Evolutionary conservation across 2,329 filamentous ascomycete species (phyloP).

Genomic region (Gnomoniopsis smithogilvyi): DNA sequence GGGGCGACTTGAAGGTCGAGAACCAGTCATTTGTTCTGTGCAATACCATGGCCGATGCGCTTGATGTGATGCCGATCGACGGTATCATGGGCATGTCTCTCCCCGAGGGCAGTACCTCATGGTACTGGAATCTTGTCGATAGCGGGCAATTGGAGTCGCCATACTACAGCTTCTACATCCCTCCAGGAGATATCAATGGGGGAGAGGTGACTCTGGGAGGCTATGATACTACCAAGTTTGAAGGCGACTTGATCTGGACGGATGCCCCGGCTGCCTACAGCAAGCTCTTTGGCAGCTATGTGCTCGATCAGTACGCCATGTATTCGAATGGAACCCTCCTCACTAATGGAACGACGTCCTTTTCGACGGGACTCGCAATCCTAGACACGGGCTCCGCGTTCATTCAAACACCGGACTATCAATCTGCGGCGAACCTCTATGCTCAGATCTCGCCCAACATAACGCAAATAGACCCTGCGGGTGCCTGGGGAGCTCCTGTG

Average conservation of each 20-base stretch:
- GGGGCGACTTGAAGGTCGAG: conserved; percentile 18
- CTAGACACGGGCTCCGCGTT: conserved; percentile 31
- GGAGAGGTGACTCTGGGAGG: conserved; percentile 32
- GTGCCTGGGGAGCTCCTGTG: conserved; percentile 33
- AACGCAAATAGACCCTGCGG: conserved; percentile 26
- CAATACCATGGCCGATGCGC: conserved; percentile 25
- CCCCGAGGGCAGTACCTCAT: conserved; percentile 11
- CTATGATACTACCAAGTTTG: conserved; percentile 27
- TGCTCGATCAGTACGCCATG: conserved; percentile 25
- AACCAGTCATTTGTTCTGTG: conserved; percentile 30
- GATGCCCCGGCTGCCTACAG: conserved; percentile 22
- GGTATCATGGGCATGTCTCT: conserved; percentile 30
- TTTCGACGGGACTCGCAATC: conserved; percentile 21
- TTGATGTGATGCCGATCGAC: conserved; percentile 27
- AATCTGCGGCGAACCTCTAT: conserved; percentile 28
- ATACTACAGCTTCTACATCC: conserved; percentile 28
- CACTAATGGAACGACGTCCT: conserved; percentile 12
- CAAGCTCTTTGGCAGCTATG: conserved; percentile 20
- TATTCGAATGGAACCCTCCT: conserved; percentile 23
- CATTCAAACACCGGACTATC: conserved; percentile 28
- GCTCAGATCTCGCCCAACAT: conserved; percentile 28
- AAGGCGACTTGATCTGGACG: conserved; percentile 25
- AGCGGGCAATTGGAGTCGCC: conserved; percentile 24
- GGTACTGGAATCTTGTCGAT: conserved; percentile 28
- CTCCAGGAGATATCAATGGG: conserved; percentile 19